Conservation (phyloP, 176 grass and related monocot genomes). For the Cocos nucifera region DNA sequence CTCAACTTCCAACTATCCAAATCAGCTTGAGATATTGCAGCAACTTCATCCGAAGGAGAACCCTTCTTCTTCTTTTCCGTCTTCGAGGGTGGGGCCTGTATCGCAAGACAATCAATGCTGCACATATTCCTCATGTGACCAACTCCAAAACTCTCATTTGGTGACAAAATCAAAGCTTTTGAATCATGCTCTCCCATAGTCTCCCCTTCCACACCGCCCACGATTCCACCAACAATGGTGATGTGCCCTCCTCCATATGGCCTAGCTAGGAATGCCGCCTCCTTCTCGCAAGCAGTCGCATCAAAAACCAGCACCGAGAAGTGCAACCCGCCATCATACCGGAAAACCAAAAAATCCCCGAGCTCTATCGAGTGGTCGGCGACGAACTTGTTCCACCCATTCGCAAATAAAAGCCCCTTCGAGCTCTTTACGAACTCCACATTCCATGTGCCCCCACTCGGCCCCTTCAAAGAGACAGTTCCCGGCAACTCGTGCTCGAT, state of each 20-base stretch:
- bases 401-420: slow-evolving; percentile 25
- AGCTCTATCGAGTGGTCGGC: slow-evolving; percentile 38
- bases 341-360: slow-evolving; percentile 60
- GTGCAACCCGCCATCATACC: slow-evolving; percentile 27
- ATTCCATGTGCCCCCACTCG: slow-evolving; percentile 47
- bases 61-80: background rate
- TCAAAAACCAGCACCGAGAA: slow-evolving; percentile 66
- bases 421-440: slow-evolving; percentile 32
- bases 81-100: slow-evolving; percentile 1
- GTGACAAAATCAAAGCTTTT: slow-evolving; percentile 2
- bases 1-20: no score
- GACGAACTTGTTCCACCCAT: slow-evolving; percentile 70
- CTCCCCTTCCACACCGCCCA: slow-evolving; percentile 8
- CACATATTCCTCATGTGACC: slow-evolving; percentile 17
- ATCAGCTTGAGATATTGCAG: no score
- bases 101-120: background rate
- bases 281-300: slow-evolving; percentile 36
- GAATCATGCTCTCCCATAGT: background rate
- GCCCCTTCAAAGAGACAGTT: slow-evolving; percentile 39
- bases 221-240: slow-evolving; percentile 2
- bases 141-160: slow-evolving; percentile 1
- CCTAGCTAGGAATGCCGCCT: slow-evolving; percentile 22
- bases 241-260: slow-evolving; percentile 6
- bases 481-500: slow-evolving; percentile 37
- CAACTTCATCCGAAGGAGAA: no score